A percentile compares a stretch with the other conserved stretches of the same genome.
phyloP scores from a whole-genome alignment of 176 grass and related monocot genomes.

The Urochloa ruziziensis region DNA sequence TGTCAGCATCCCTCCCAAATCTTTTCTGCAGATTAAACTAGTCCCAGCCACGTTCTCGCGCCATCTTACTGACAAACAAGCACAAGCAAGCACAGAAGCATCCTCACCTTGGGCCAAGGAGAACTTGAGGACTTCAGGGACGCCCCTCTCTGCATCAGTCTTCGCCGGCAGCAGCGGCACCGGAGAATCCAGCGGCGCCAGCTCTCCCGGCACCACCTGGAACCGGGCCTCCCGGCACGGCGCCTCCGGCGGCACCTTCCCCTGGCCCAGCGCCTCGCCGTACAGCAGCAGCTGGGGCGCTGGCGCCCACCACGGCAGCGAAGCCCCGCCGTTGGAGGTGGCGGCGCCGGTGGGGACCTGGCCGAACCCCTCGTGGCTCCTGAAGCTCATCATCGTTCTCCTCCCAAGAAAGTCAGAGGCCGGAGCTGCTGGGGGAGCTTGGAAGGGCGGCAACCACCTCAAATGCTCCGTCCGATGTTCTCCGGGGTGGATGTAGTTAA shows the following conservation, averaged over 20 bases:
- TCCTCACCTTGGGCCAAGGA: conserved; percentile 65
- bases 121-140: conserved; percentile 41
- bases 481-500: background rate
- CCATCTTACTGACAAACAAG: background rate
- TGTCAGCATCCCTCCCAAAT: background rate
- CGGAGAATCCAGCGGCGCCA: conserved; percentile 30
- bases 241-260: conserved; percentile 36
- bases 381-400: conserved; percentile 40
- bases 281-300: conserved; percentile 44
- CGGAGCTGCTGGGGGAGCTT: background rate
- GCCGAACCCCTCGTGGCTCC: conserved; percentile 33
- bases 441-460: background rate
- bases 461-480: background rate
- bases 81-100: background rate
- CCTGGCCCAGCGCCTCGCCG: conserved; percentile 43
- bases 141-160: conserved; percentile 38
- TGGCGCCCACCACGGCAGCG: conserved; percentile 58
- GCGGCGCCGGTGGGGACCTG: conserved; percentile 2
- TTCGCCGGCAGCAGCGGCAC: background rate
- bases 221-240: conserved; percentile 39
- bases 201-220: conserved; percentile 35
- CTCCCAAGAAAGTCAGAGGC: background rate
- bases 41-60: background rate
- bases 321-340: background rate
- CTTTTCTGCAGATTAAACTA: conserved; percentile 1